Percentiles rank a stretch among this genome's conserved stretches.
Conservation (phyloP, 371 early-diverging fungal species). For the Mucor circinelloides region DNA sequence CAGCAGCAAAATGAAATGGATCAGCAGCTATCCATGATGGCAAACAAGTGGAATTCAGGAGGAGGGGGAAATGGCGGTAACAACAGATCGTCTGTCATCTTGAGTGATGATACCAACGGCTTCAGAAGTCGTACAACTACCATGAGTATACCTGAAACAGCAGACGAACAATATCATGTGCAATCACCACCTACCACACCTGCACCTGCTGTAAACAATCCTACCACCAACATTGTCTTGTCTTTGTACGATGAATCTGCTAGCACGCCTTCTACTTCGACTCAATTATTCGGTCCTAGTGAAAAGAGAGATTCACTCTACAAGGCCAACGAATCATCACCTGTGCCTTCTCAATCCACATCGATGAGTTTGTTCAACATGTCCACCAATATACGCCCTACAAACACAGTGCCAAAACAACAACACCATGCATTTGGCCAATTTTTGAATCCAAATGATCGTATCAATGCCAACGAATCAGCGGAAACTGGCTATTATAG, state of each 20-base stretch:
- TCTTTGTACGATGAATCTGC: conserved; percentile 54
- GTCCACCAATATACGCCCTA: not conserved
- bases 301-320: not conserved
- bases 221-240: conserved; percentile 49
- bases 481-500: conserved; percentile 57
- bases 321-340: conserved; percentile 4
- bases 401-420: not conserved
- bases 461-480: conserved; percentile 14
- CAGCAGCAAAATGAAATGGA: not conserved
- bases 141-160: conserved; percentile 48
- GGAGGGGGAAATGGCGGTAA: not conserved
- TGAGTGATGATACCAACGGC: conserved; percentile 37
- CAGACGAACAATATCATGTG: conserved; percentile 42
- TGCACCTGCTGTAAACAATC: not conserved
- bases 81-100: conserved; percentile 23
- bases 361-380: conserved; percentile 15
- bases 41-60: conserved; percentile 4
- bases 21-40: conserved; percentile 29
- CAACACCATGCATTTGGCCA: conserved; percentile 29
- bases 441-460: conserved; percentile 44
- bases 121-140: conserved; percentile 36
- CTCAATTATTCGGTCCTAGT: conserved; percentile 16
- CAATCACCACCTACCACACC: not conserved
- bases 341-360: conserved; percentile 30
- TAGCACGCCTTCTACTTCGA: conserved; percentile 15